phyloP scores from a whole-genome alignment of 129 eudicot species.

The Artemisia argyi region DNA sequence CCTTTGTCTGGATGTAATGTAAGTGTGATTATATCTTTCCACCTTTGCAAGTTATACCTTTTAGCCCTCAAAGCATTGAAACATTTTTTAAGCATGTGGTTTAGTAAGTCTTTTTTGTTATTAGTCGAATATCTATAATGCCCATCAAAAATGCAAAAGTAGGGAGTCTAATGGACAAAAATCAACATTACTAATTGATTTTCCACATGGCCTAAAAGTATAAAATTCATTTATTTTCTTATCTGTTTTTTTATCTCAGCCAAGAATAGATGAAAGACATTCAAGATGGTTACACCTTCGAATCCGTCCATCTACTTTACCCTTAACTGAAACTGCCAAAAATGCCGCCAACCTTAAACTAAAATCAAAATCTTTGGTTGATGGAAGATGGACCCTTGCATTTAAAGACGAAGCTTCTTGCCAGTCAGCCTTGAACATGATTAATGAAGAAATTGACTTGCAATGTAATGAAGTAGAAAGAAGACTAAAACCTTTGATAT shows the following conservation, averaged over 20 bases:
- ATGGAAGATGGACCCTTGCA: slow-evolving; percentile 98
- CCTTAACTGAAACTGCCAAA: slow-evolving; percentile 42
- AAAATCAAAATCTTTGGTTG: slow-evolving; percentile 72
- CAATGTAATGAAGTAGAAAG: slow-evolving; percentile 64
- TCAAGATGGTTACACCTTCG: slow-evolving; percentile 89
- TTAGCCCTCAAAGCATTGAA: background rate
- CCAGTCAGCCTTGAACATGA: slow-evolving; percentile 67
- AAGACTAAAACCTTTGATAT: slow-evolving; percentile 53
- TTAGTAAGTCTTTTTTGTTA: too few relatives aligned
- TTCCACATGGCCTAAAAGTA: background rate
- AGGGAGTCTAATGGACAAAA: too few relatives aligned
- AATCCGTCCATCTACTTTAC: slow-evolving; percentile 80
- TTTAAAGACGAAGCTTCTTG: slow-evolving; percentile 79
- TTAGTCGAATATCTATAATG: too few relatives aligned
- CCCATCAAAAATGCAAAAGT: too few relatives aligned
- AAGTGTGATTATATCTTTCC: slow-evolving; percentile 1
- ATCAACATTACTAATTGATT: background rate
- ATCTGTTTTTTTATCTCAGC: slow-evolving; percentile 40
- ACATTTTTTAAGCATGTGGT: background rate
- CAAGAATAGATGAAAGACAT: slow-evolving; percentile 79
- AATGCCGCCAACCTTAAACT: slow-evolving; percentile 41
- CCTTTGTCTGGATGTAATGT: slow-evolving; percentile 94
- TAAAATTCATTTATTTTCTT: background rate
- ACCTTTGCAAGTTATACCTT: slow-evolving; percentile 15
- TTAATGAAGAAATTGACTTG: slow-evolving; percentile 55